These are phyloP conservation scores for Gastrolobium bilobum DNA, from an alignment of 306 rosid species.

Conservation along the genomic window DNA sequence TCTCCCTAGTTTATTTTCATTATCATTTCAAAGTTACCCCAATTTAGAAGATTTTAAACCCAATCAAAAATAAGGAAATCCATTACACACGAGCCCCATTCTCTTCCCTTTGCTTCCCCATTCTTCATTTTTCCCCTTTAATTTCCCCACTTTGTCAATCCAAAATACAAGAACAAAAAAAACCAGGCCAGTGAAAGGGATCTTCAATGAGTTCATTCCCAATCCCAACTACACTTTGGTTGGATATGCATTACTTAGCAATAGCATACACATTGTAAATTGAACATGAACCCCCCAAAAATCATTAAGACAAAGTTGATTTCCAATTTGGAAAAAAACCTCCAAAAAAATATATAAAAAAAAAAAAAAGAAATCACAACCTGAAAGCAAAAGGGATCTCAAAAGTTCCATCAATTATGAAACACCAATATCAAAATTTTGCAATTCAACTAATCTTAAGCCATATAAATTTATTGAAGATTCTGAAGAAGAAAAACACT, in stretches of 20 bases:
- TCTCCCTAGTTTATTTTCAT: not conserved
- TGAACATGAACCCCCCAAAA: not conserved
- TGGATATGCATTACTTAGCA: not conserved
- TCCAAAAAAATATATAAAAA: not conserved
- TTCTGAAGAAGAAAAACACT: not conserved
- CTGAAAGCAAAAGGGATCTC: conserved; percentile 14
- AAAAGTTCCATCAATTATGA: conserved; percentile 12
- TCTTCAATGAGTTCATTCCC: not conserved
- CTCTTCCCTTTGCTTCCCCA: not conserved
- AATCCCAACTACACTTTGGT: not conserved
- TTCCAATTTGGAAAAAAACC: conserved; percentile 7
- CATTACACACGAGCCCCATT: not conserved
- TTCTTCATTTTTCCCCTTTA: not conserved
- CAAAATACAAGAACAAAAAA: conserved; percentile 1
- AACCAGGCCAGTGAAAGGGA: not conserved
- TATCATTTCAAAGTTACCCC: not conserved
- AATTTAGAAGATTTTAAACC: not conserved
- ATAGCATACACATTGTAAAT: not conserved
- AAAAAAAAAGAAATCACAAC: not conserved
- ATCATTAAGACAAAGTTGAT: not conserved
- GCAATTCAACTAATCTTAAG: not conserved
- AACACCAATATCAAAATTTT: not conserved
- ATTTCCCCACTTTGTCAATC: not conserved
- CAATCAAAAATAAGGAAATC: not conserved
- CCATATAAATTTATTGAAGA: conserved; percentile 10